Conservation (phyloP, 306 rosid genomes). For the Calophaca sinica region DNA sequence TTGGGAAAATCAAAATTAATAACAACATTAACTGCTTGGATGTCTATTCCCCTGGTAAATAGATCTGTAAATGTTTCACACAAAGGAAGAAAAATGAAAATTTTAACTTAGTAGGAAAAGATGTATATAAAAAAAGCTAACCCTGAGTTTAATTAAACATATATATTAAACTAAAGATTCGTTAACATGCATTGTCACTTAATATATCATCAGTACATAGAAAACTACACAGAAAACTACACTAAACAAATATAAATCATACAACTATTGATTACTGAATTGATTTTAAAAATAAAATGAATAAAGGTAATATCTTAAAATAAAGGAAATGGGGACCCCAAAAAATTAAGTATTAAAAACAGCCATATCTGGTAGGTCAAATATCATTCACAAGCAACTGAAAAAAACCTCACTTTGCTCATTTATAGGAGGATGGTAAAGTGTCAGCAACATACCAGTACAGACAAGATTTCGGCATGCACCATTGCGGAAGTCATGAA, state of each 20-base stretch:
- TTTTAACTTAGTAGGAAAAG: background rate
- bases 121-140: conserved; percentile 3
- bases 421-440: conserved; percentile 17
- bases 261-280: background rate
- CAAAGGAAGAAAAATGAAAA: conserved; percentile 4
- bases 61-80: conserved; percentile 68
- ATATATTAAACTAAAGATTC: conserved; percentile 9
- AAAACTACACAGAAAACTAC: background rate
- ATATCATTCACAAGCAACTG: conserved; percentile 26
- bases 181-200: conserved; percentile 7
- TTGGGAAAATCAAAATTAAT: conserved; percentile 97
- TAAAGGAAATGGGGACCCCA: conserved; percentile 1
- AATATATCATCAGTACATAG: background rate
- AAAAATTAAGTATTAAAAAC: background rate
- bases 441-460: conserved; percentile 72
- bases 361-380: background rate
- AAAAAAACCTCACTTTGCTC: too few species aligned
- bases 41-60: conserved; percentile 96
- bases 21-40: conserved; percentile 97
- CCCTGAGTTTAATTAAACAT: conserved; percentile 8
- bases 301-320: conserved; percentile 1
- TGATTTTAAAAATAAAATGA: background rate
- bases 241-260: conserved; percentile 14
- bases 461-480: conserved; percentile 99
- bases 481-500: conserved; percentile 99